Conservation (phyloP, 2,329 filamentous ascomycete genomes). For the Cytospora leucostoma region DNA sequence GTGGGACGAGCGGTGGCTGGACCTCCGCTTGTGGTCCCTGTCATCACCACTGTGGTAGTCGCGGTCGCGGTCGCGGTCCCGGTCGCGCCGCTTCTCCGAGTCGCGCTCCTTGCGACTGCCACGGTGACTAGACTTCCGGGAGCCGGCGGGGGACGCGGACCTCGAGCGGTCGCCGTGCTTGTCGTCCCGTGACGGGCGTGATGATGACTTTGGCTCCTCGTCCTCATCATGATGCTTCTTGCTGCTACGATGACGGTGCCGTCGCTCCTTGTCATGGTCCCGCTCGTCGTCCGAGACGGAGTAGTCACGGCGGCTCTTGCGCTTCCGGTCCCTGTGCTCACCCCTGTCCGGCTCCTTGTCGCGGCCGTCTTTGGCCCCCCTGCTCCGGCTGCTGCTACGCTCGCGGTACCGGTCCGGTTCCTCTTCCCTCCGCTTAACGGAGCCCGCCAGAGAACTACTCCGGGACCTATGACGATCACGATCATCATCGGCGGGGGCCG, state of each 20-base stretch:
- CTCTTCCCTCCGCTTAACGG: constrained; percentile 28
- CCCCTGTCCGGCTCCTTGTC: constrained; percentile 24
- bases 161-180: constrained; percentile 28
- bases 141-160: constrained; percentile 30
- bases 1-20: constrained; percentile 21
- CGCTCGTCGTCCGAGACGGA: constrained; percentile 24
- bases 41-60: constrained; percentile 29
- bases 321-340: constrained; percentile 27
- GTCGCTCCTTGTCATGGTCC: constrained; percentile 26
- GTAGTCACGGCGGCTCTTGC: constrained; percentile 24
- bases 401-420: constrained; percentile 33
- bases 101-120: constrained; percentile 31
- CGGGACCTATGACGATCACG: constrained; percentile 44
- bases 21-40: constrained; percentile 29
- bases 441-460: constrained; percentile 49
- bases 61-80: constrained; percentile 35
- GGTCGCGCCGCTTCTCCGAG: constrained; percentile 29
- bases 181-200: constrained; percentile 25
- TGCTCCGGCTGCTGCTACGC: constrained; percentile 31
- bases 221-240: constrained; percentile 26
- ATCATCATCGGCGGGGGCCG: constrained; percentile 27
- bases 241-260: constrained; percentile 26
- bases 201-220: constrained; percentile 18
- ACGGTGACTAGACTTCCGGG: constrained; percentile 27
- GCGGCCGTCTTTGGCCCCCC: constrained; percentile 21